Conservation (phyloP, 2,329 filamentous ascomycete species). For the Ophiosphaerella herpotricha region DNA sequence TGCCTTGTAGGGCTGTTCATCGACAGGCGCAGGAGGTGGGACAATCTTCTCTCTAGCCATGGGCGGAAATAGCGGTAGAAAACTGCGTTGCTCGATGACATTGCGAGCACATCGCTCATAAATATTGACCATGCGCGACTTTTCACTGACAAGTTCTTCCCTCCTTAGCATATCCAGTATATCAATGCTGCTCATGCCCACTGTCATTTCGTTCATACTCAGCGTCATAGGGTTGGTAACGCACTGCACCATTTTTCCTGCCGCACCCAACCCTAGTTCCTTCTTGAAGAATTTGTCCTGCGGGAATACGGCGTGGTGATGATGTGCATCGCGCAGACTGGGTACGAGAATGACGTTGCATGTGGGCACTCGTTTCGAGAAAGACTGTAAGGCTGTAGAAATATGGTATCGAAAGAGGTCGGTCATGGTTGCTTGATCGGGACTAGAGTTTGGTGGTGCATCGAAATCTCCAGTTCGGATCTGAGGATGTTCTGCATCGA, state of each 20-base stretch:
- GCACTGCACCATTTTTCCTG: conserved; percentile 68
- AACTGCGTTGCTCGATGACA: conserved; percentile 87
- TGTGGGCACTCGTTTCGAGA: conserved; percentile 71
- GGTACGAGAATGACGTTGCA: conserved; percentile 84
- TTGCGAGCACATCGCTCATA: conserved; percentile 75
- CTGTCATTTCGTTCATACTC: conserved; percentile 81
- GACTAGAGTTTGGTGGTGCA: conserved; percentile 50
- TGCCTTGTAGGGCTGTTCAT: conserved; percentile 60
- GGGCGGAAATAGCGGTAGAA: conserved; percentile 86
- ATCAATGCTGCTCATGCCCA: conserved; percentile 84
- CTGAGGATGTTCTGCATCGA: conserved; percentile 88
- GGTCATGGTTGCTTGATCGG: conserved; percentile 77
- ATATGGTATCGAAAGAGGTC: conserved; percentile 85
- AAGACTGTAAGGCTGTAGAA: conserved; percentile 70
- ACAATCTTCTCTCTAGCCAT: conserved; percentile 70
- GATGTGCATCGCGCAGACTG: conserved; percentile 79
- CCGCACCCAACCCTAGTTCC: conserved; percentile 71
- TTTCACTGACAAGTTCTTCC: conserved; percentile 69
- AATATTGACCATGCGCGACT: conserved; percentile 62
- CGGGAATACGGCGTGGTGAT: conserved; percentile 86
- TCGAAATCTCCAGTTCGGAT: conserved; percentile 64
- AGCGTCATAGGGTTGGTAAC: conserved; percentile 91
- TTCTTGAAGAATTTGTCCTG: conserved; percentile 71
- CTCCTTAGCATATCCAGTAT: conserved; percentile 78
- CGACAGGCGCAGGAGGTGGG: conserved; percentile 34